Evolutionary conservation across 2,329 filamentous ascomycete genomes (phyloP).

Genomic region (Botryosphaeria dothidea): DNA sequence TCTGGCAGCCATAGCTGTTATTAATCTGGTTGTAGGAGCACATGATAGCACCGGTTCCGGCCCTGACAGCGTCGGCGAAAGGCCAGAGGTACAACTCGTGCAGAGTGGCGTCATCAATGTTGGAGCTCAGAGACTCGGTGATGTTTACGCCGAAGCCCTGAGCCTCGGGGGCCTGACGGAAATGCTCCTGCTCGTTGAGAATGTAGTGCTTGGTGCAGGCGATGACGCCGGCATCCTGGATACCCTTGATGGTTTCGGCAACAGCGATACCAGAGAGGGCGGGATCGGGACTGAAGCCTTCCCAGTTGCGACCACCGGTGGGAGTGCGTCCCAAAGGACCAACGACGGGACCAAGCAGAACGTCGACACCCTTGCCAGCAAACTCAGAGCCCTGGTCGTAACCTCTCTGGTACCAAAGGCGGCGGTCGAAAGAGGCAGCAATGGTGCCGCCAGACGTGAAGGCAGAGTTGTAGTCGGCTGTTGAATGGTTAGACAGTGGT

Average conservation of each 20-base stretch:
- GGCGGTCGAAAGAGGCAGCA: conserved; percentile 79
- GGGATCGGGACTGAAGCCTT: conserved; percentile 71
- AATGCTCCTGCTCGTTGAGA: conserved; percentile 71
- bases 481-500: neutral
- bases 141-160: conserved; percentile 63
- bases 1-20: conserved; percentile 78
- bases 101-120: conserved; percentile 64
- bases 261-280: conserved; percentile 73
- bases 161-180: conserved; percentile 64
- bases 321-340: conserved; percentile 70
- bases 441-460: conserved; percentile 78
- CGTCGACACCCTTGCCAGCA: conserved; percentile 72
- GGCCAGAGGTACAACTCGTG: conserved; percentile 65
- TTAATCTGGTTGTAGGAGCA: conserved; percentile 76
- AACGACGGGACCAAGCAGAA: conserved; percentile 75
- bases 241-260: conserved; percentile 72
- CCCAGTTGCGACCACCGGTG: conserved; percentile 72
- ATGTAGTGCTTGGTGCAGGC: conserved; percentile 74
- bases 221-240: conserved; percentile 79
- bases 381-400: conserved; percentile 75
- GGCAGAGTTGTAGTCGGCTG: conserved; percentile 75
- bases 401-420: conserved; percentile 68
- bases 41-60: conserved; percentile 54
- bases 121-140: conserved; percentile 60
- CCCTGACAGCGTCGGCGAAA: conserved; percentile 53